phyloP scores from a whole-genome alignment of 306 rosid species.

The Astragalus membranaceus region DNA sequence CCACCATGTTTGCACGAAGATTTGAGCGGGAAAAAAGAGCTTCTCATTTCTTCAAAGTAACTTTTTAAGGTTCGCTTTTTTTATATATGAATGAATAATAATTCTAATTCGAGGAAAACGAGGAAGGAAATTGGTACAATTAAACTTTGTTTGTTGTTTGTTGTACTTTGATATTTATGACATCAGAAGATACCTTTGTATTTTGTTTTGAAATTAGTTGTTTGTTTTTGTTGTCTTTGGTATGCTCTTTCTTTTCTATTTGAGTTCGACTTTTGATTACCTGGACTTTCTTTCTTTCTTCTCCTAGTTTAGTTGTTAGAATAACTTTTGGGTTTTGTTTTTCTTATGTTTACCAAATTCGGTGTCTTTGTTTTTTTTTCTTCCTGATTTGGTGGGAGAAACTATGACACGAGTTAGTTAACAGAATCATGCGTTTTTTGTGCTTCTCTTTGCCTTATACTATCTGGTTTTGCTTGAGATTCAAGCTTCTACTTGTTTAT shows the following conservation, averaged over 20 bases:
- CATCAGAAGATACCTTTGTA: slow-evolving; percentile 22
- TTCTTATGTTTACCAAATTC: not conserved
- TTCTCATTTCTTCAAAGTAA: slow-evolving; percentile 26
- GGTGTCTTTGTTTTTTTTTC: slow-evolving; percentile 14
- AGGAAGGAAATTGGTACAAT: slow-evolving; percentile 20
- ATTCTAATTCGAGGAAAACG: slow-evolving; percentile 23
- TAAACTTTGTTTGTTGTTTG: too few relatives aligned
- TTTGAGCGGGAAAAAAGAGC: slow-evolving; percentile 34
- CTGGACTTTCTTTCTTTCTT: not conserved
- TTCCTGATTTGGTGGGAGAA: slow-evolving; percentile 10
- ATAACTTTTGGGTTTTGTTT: not conserved
- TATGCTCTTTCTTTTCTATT: not conserved
- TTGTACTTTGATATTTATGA: slow-evolving; percentile 18
- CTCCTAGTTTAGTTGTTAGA: not conserved
- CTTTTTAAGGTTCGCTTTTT: slow-evolving; percentile 30
- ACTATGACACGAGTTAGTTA: not conserved
- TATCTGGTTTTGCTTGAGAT: slow-evolving; percentile 16
- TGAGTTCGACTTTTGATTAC: too few relatives aligned
- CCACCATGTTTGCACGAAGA: slow-evolving; percentile 4
- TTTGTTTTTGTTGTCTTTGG: not conserved
- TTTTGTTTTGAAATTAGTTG: slow-evolving; percentile 5
- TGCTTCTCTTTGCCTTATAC: not conserved
- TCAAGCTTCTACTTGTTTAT: not conserved
- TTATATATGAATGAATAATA: not conserved
- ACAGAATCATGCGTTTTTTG: not conserved